phyloP scores from a whole-genome alignment of 1,284 basidiomycete genomes.

The Wallemia mellicola region DNA sequence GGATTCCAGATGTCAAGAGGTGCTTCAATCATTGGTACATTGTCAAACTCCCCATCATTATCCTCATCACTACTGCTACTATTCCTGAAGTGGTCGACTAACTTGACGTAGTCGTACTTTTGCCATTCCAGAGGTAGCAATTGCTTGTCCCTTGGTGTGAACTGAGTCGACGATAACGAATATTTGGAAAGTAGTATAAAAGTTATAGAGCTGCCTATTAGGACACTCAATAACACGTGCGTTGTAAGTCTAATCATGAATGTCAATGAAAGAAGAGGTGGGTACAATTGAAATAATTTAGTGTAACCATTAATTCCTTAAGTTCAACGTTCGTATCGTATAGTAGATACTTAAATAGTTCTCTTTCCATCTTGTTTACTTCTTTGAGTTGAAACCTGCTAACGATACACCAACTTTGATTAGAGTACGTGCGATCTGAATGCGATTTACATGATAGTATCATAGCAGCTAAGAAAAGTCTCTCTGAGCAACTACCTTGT shows the following conservation, averaged over 20 bases:
- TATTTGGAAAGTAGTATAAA: background rate
- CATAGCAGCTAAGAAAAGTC: background rate
- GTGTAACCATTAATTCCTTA: background rate
- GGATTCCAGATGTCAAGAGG: constrained; percentile 1
- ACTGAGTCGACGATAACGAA: background rate
- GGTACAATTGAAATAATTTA: background rate
- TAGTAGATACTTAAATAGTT: background rate
- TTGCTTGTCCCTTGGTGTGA: background rate
- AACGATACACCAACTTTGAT: background rate
- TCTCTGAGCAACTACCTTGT: background rate
- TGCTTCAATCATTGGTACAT: background rate
- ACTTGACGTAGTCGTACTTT: background rate
- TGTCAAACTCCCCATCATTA: background rate
- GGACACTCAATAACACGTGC: background rate
- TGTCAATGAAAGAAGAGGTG: background rate
- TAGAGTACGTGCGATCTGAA: background rate
- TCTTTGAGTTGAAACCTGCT: background rate
- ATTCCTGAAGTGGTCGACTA: background rate
- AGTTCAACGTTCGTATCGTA: background rate
- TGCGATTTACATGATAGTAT: background rate
- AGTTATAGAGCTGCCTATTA: background rate
- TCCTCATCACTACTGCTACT: background rate
- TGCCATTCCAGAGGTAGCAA: background rate
- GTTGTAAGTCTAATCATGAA: background rate
- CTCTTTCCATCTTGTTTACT: background rate